Evolutionary conservation across 768 basidiomycete species (phyloP), one percentile per base, ranked within the genome.

Genomic region (Candolleomyces efflorescens): DNA sequence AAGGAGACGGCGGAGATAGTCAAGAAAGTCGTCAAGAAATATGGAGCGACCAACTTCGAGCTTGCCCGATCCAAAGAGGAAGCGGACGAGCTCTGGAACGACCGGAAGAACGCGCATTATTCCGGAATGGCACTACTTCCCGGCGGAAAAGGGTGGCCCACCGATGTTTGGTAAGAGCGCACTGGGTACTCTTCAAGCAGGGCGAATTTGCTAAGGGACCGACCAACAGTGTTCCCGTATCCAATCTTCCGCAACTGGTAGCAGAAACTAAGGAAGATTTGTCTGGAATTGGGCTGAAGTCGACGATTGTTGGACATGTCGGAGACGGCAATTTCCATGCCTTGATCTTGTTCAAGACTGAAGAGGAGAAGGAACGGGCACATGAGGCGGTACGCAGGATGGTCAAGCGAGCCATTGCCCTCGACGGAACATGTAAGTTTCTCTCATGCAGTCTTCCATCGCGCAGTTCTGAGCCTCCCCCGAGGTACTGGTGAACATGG

Each of bases 401-500:
- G 82, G 84, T 89, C 2, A 71, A 78, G 60, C 76, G 86, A 13
- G 89, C 89, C 2, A 83, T 90, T 55, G 78, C 74, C 18, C 74
- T 90, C 52, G 89, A 90, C 60, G 89, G 89, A 18, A 89, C 89
- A 43, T 90, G 89, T 87, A 60, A 62, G 79, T 69, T 6, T 38
- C 1, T 48, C 51, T 32, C 32, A 5, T 32, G n/a, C 1, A 50
- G 52, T 12, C 5, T 26, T 17, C 54, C 22, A 54, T 48, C 27
- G 22, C 38, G 51, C 32, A 27, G 43, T 60, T 48, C 61, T 17
- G 17, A 23, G n/a, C 50, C 15, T 50, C 26, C 46, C 56, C 18
- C 20, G n/a, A 87, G 86, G 85, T 62, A 88, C 86, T 0, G 90
- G 90, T 3, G 92, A 94, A 64, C 92, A 94, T 65, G 93, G 92